Evolutionary conservation across 805 yeast species (phyloP).

Genomic region (Suhomyces sp.): DNA sequence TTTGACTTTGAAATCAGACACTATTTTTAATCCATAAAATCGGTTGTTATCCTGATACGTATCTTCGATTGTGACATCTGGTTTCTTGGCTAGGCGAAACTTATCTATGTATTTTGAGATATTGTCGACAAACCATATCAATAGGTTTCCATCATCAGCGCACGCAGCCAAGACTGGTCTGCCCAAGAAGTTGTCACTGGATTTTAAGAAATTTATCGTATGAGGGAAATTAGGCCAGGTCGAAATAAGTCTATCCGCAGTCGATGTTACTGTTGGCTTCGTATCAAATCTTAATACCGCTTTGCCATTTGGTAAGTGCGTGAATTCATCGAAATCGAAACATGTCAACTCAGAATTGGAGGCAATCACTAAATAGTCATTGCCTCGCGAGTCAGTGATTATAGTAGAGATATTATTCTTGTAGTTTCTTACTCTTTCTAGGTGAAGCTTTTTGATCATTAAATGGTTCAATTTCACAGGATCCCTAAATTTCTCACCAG

Average conservation of each 20-base stretch:
- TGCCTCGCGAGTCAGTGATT: conserved; percentile 15
- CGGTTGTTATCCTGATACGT: conserved; percentile 7
- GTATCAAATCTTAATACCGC: conserved; percentile 40
- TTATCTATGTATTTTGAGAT: conserved; percentile 19
- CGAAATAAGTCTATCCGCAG: conserved; percentile 41
- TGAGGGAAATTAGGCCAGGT: conserved; percentile 58
- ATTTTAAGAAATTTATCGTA: conserved; percentile 51
- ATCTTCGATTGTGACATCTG: not conserved
- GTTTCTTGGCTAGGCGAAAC: not conserved
- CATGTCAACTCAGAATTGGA: conserved; percentile 35
- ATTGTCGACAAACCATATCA: conserved; percentile 34
- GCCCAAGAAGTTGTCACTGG: conserved; percentile 31
- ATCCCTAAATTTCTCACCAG: conserved; percentile 39
- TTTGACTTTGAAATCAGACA: conserved; percentile 28
- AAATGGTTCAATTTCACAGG: conserved; percentile 23
- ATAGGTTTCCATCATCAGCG: conserved; percentile 52
- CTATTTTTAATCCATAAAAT: conserved; percentile 21
- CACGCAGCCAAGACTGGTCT: conserved; percentile 49
- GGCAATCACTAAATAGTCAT: conserved; percentile 30
- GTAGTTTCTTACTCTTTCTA: conserved; percentile 33
- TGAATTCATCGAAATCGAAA: conserved; percentile 28
- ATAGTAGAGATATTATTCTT: conserved; percentile 40
- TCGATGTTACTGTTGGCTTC: conserved; percentile 40
- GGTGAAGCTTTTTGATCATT: conserved; percentile 19
- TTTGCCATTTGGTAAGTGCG: conserved; percentile 24